Evolutionary conservation across 2,329 filamentous ascomycete genomes (phyloP), one percentile per base, ranked within the genome.

Genomic region (Pseudocercospora fijiensis): DNA sequence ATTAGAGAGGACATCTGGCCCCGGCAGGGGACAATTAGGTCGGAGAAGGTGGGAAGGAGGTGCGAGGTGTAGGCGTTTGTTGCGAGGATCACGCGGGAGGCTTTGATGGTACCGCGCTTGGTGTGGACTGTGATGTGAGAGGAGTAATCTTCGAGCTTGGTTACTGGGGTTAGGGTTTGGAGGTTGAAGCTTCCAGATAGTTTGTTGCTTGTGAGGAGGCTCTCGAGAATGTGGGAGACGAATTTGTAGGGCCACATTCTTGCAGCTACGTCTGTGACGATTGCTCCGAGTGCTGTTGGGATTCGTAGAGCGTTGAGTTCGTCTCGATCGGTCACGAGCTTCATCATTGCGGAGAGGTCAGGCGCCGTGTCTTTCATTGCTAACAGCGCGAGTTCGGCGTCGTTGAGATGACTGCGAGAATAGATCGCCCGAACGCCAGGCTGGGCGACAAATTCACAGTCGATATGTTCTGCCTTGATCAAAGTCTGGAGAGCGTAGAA

Each of bases 181-280:
- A 94, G 80, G 71, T 92, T 92, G 72, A 92, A 86, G 9, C 72
- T 74, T 1, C 74, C 77, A 1, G 69, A 55, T 0, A 65, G 30
- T 0, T 66, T 28, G 2, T 66, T 62, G 1, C 76, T 75, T 18
- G 80, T 76, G 7, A 84, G 71, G 0, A 91, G 82, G 8, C 79
- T 76, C 73, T 90, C 86, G 0, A 96, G 78, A 0, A 93, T 82
- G 77, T 87, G 89, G 0, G 86, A 81, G 1, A 96, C 87, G 18
- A 96, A 84, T 77, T 95, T 96, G 76, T 96, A 96, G 0, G 92
- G 92, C 90, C 90, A 93, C 52, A 91, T 74, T 69, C 86, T 86
- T 0, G 87, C 90, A 0, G 90, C 90, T 47, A 85, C 79, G 45
- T 80, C 79, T 65, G 88, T 88, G 16, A 88, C 78, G 3, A 92